These are phyloP conservation scores for bread wheat (Triticum aestivum) DNA, from an alignment of 176 grass and related monocot species.

Conservation along the genomic window DNA sequence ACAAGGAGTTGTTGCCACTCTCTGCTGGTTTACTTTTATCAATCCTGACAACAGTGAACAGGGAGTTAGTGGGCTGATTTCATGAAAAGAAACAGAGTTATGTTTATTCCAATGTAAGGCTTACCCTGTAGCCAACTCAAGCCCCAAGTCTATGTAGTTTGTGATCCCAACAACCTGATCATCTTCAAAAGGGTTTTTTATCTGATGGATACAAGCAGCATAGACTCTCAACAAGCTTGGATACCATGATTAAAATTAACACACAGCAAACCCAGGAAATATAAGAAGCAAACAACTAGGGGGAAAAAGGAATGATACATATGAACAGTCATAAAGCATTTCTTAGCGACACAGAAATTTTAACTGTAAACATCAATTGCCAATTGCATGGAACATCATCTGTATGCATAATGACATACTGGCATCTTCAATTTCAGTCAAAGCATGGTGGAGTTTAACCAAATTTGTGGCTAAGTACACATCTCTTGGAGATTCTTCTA, in stretches of 20 bases:
- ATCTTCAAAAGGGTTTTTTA: conserved; percentile 94
- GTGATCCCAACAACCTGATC: conserved; percentile 93
- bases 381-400: conserved; percentile 9
- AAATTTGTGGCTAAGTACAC: not conserved
- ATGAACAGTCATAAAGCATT: not conserved
- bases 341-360: not conserved
- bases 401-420: not conserved
- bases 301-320: not conserved
- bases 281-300: conserved; percentile 6
- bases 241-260: not conserved
- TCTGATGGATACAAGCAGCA: conserved; percentile 34
- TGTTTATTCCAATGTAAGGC: not conserved
- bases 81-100: not conserved
- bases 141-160: conserved; percentile 92
- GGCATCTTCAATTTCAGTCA: not conserved
- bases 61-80: not conserved
- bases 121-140: conserved; percentile 84
- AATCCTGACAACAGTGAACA: conserved; percentile 48
- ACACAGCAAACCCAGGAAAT: not conserved
- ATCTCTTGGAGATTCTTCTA: not conserved
- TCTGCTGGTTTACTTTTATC: conserved; percentile 50
- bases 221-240: conserved; percentile 25
- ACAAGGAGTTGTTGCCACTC: conserved; percentile 43
- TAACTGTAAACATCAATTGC: not conserved
- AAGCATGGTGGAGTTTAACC: not conserved